phyloP scores from a whole-genome alignment of 2,329 filamentous ascomycete species.

The Exophiala sp. region DNA sequence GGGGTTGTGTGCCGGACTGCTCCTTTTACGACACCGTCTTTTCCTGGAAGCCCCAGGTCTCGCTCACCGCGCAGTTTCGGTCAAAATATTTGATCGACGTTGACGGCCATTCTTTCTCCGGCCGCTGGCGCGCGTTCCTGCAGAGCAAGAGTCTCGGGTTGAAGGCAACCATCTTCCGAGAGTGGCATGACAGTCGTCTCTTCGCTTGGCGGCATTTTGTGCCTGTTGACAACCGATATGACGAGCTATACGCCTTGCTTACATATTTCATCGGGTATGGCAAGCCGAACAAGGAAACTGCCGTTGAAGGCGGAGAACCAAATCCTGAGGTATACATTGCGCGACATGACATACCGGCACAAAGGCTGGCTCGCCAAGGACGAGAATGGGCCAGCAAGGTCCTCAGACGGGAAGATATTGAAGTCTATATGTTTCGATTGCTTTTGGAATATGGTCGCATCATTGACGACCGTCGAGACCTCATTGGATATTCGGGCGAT shows the following conservation, averaged over 20 bases:
- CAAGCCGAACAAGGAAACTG: constrained; percentile 13
- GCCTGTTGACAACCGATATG: constrained; percentile 48
- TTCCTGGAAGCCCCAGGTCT: constrained; percentile 28
- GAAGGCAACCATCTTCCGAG: constrained; percentile 50
- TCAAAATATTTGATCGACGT: constrained; percentile 38
- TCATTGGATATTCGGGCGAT: constrained; percentile 50
- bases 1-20: constrained; percentile 37
- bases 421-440: constrained; percentile 46
- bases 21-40: constrained; percentile 35
- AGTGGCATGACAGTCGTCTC: constrained; percentile 50
- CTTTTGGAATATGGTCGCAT: constrained; percentile 55
- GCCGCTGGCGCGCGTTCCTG: constrained; percentile 42
- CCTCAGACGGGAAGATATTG: constrained; percentile 52
- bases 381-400: constrained; percentile 36
- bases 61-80: constrained; percentile 35
- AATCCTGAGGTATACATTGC: constrained; percentile 31
- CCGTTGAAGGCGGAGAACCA: constrained; percentile 11
- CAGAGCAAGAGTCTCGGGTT: constrained; percentile 45
- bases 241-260: constrained; percentile 46
- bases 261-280: constrained; percentile 47
- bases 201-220: constrained; percentile 50
- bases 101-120: constrained; percentile 39
- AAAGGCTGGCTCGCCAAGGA: constrained; percentile 34
- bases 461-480: constrained; percentile 57
- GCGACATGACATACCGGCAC: constrained; percentile 33